phyloP scores from a whole-genome alignment of 2,329 filamentous ascomycete species.

The Penicillium oxalicum region DNA sequence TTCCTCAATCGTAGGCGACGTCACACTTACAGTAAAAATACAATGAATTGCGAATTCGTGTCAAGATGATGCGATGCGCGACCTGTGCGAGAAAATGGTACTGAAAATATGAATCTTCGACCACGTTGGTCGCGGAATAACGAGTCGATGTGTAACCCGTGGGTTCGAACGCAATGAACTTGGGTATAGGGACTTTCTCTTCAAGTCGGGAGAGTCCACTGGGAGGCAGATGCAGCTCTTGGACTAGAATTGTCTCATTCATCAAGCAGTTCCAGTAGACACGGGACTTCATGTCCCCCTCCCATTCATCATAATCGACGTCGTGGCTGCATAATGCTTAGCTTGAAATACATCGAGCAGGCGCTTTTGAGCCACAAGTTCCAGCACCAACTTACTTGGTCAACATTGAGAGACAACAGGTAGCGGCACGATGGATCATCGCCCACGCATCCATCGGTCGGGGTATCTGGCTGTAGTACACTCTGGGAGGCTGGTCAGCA shows the following conservation, averaged over 20 bases:
- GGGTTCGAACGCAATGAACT: conserved; percentile 45
- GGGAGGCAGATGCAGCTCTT: conserved; percentile 49
- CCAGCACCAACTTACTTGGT: conserved; percentile 32
- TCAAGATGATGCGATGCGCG: conserved; percentile 52
- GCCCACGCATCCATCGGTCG: conserved; percentile 51
- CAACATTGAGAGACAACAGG: conserved; percentile 45
- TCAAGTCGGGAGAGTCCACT: conserved; percentile 49
- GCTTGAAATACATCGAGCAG: background rate
- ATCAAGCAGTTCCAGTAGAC: conserved; percentile 53
- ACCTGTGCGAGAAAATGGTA: conserved; percentile 54
- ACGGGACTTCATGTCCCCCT: conserved; percentile 51
- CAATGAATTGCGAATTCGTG: conserved; percentile 47
- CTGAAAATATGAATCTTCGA: conserved; percentile 51
- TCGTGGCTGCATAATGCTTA: conserved; percentile 24
- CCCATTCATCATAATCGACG: conserved; percentile 46
- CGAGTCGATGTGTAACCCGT: conserved; percentile 29
- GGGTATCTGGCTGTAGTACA: conserved; percentile 49
- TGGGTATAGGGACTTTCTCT: conserved; percentile 49
- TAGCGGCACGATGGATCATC: conserved; percentile 48
- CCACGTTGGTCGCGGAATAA: conserved; percentile 31
- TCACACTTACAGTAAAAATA: conserved; percentile 42
- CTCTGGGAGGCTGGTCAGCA: conserved; percentile 16
- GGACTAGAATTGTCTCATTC: conserved; percentile 52
- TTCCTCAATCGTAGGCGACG: background rate
- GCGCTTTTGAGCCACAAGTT: conserved; percentile 6